Percentiles rank a stretch among this genome's conserved stretches.
Evolutionary conservation across 345 rosid genomes (phyloP).

Genomic region (Ceriops decandra): DNA sequence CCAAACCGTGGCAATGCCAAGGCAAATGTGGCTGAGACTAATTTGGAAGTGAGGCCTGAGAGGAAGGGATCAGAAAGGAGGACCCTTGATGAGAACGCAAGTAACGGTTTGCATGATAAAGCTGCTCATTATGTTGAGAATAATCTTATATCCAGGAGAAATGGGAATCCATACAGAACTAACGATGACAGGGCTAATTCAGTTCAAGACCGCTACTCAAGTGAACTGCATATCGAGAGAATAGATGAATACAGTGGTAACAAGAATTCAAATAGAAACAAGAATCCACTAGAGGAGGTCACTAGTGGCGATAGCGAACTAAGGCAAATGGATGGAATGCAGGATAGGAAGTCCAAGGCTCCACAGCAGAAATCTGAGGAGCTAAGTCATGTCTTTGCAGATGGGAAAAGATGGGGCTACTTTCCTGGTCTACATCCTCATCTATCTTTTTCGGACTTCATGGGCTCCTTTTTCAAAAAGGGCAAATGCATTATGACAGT

Average conservation of each 20-base stretch:
- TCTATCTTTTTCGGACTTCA: slow-evolving; percentile 63
- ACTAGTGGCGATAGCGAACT: slow-evolving; percentile 12
- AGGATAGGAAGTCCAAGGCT: slow-evolving; percentile 20
- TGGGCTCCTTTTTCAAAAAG: slow-evolving; percentile 58
- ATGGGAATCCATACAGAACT: neutral
- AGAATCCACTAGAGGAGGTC: slow-evolving; percentile 5
- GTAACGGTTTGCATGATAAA: slow-evolving; percentile 7
- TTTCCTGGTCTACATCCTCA: slow-evolving; percentile 69
- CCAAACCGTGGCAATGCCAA: slow-evolving; percentile 4
- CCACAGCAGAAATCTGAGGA: slow-evolving; percentile 36
- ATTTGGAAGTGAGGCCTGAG: slow-evolving; percentile 20
- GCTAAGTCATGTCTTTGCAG: slow-evolving; percentile 59
- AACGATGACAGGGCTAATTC: neutral
- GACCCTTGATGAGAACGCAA: slow-evolving; percentile 40
- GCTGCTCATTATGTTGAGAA: slow-evolving; percentile 5
- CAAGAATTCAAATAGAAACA: slow-evolving; percentile 1
- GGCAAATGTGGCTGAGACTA: neutral
- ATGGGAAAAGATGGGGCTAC: slow-evolving; percentile 94
- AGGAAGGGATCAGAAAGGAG: slow-evolving; percentile 45
- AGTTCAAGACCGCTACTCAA: neutral
- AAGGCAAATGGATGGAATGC: slow-evolving; percentile 15
- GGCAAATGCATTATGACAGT: slow-evolving; percentile 59
- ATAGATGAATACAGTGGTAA: neutral
- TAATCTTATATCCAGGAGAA: slow-evolving; percentile 3
- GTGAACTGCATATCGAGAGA: neutral